Evolutionary conservation across 345 rosid genomes (phyloP).

Genomic region (Gynandropsis gynandra): DNA sequence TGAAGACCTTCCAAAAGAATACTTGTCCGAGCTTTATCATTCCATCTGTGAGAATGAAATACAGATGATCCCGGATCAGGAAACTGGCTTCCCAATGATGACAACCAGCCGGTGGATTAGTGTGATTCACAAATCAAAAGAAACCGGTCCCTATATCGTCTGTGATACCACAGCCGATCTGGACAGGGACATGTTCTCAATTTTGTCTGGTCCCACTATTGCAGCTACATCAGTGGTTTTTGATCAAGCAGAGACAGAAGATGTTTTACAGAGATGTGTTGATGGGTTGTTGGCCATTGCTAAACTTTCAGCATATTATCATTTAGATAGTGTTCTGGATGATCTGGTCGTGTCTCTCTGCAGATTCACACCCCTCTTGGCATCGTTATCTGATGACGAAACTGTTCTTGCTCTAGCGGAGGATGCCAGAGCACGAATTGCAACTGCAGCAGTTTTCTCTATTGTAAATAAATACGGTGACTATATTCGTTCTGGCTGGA

Average conservation of each 20-base stretch:
- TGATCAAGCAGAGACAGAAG: constrained; percentile 65
- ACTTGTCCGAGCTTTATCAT: constrained; percentile 53
- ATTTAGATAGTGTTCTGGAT: constrained; percentile 51
- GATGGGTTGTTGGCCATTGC: constrained; percentile 70
- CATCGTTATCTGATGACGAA: constrained; percentile 43
- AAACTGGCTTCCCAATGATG: constrained; percentile 46
- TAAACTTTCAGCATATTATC: constrained; percentile 51
- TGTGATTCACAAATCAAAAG: constrained; percentile 56
- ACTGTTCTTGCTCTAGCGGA: constrained; percentile 51
- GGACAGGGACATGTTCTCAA: constrained; percentile 58
- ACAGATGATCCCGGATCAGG: constrained; percentile 61
- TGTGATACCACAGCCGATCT: constrained; percentile 45
- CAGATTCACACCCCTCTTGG: constrained; percentile 50
- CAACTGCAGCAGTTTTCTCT: constrained; percentile 52
- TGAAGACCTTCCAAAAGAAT: constrained; percentile 62
- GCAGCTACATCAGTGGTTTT: constrained; percentile 74
- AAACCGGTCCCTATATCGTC: constrained; percentile 41
- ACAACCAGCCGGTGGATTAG: constrained; percentile 60
- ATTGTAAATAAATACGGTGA: constrained; percentile 64
- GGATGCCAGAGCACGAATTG: constrained; percentile 56
- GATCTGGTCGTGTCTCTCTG: constrained; percentile 63
- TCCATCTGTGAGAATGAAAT: constrained; percentile 69
- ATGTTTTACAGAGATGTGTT: constrained; percentile 46
- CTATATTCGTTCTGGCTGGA: constrained; percentile 55
- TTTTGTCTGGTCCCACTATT: constrained; percentile 52